phyloP scores from a whole-genome alignment of 805 yeast genomes.

The Nakazawaea wyomingensis region DNA sequence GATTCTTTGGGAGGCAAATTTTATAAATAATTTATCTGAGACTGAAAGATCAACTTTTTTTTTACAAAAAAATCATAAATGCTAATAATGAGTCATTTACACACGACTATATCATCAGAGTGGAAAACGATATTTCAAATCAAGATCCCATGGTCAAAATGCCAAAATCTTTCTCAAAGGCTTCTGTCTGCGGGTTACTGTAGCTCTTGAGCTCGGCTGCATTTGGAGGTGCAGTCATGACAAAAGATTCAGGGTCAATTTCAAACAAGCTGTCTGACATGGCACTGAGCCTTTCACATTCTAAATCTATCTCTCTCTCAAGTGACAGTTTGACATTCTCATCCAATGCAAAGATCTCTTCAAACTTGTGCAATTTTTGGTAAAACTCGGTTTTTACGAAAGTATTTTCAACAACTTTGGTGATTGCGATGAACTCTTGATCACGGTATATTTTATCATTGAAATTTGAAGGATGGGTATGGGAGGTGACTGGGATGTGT shows the following conservation, averaged over 20 bases:
- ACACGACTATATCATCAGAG: no score
- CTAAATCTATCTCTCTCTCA: conserved; percentile 10
- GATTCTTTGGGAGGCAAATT: conserved; percentile 10
- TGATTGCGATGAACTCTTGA: conserved; percentile 28
- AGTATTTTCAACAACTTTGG: conserved; percentile 17
- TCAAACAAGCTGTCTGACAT: background rate
- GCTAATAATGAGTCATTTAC: no score
- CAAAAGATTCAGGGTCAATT: conserved; percentile 6
- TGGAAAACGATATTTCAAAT: background rate
- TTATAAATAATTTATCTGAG: background rate
- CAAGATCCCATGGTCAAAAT: background rate
- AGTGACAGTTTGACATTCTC: background rate
- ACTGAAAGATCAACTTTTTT: background rate
- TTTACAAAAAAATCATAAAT: no score
- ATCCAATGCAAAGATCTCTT: conserved; percentile 8
- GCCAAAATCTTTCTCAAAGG: conserved; percentile 17
- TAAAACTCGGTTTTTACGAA: conserved; percentile 8
- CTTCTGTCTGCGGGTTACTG: conserved; percentile 24
- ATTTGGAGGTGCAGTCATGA: conserved; percentile 10
- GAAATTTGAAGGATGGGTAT: conserved; percentile 19
- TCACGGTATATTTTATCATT: conserved; percentile 27
- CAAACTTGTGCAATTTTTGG: conserved; percentile 5
- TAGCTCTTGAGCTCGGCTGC: conserved; percentile 15
- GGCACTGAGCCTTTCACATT: background rate
- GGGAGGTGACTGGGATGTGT: conserved; percentile 31